phyloP scores from a whole-genome alignment of 2,329 filamentous ascomycete genomes.

The Apiospora marii region DNA sequence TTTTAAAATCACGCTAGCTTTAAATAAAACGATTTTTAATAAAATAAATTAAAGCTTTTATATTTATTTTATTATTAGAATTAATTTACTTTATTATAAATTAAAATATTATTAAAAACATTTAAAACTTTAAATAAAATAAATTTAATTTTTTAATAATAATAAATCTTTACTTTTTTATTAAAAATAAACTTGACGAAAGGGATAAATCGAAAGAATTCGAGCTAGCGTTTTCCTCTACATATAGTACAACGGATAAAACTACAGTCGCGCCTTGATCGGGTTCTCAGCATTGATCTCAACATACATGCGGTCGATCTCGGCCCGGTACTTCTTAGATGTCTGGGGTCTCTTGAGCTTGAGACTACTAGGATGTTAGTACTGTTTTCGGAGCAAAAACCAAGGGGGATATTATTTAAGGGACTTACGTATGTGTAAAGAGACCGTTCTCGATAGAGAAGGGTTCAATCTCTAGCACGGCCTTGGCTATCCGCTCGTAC shows the following conservation, averaged over 20 bases:
- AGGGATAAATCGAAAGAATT: neutral
- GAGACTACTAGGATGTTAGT: slow-evolving; percentile 49
- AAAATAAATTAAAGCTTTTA: slow-evolving; percentile 25
- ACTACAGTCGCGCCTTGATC: slow-evolving; percentile 43
- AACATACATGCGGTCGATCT: slow-evolving; percentile 65
- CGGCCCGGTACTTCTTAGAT: slow-evolving; percentile 57
- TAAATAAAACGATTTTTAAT: slow-evolving; percentile 26
- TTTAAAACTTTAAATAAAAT: neutral
- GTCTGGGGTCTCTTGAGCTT: slow-evolving; percentile 68
- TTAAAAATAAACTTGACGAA: neutral
- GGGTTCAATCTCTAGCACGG: slow-evolving; percentile 81
- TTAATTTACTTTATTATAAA: slow-evolving; percentile 26
- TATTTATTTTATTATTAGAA: slow-evolving; percentile 24
- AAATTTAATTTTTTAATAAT: neutral
- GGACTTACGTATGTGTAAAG: slow-evolving; percentile 82
- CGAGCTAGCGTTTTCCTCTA: neutral
- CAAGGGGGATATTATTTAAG: slow-evolving; percentile 17
- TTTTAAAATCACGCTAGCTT: slow-evolving; percentile 23
- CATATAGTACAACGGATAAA: neutral
- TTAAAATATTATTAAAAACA: neutral
- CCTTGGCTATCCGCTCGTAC: slow-evolving; percentile 82
- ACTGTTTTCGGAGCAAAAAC: slow-evolving; percentile 11
- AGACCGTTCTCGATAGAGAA: slow-evolving; percentile 95
- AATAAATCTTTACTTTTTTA: neutral
- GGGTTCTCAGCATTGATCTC: slow-evolving; percentile 55